Conservation (phyloP, 192 early-diverging fungal species). For the Coemansia sp. region DNA sequence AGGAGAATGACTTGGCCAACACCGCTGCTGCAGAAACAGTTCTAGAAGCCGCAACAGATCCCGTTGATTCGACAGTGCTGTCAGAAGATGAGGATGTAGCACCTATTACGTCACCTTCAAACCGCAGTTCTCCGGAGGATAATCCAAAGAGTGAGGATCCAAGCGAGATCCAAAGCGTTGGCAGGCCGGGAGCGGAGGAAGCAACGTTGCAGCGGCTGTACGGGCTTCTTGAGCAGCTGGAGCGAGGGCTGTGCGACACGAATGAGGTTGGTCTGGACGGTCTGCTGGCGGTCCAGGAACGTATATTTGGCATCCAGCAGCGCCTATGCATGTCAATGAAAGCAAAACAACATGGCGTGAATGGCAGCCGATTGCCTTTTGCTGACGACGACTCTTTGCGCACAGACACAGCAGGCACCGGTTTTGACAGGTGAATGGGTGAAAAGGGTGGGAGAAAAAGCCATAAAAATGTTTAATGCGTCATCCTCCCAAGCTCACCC, state of each 20-base stretch:
- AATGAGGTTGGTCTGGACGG: not conserved
- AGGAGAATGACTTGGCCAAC: not conserved
- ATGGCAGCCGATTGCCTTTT: not conserved
- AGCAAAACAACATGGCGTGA: not conserved
- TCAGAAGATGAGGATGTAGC: not conserved
- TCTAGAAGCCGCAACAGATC: not conserved
- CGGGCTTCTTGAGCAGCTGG: slow-evolving; percentile 19
- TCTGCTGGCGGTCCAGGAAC: slow-evolving; percentile 18
- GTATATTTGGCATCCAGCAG: slow-evolving; percentile 25
- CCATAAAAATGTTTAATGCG: not conserved
- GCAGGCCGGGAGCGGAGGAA: not conserved
- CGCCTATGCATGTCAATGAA: slow-evolving; percentile 23
- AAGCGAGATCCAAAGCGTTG: too few relatives aligned
- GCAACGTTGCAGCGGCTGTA: slow-evolving; percentile 8
- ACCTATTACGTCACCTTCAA: not conserved
- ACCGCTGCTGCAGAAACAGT: not conserved
- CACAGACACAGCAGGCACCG: not conserved
- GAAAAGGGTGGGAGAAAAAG: too few relatives aligned
- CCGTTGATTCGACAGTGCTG: not conserved
- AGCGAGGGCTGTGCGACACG: slow-evolving; percentile 3
- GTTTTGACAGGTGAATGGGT: too few relatives aligned
- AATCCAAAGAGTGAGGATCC: too few relatives aligned
- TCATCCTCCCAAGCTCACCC: not conserved
- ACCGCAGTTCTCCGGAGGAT: not conserved
- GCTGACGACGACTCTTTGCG: not conserved